Percentiles rank a stretch among this genome's conserved stretches.
Evolutionary conservation across 1,284 basidiomycete genomes (phyloP).

Genomic region (Ustilago trichophora): DNA sequence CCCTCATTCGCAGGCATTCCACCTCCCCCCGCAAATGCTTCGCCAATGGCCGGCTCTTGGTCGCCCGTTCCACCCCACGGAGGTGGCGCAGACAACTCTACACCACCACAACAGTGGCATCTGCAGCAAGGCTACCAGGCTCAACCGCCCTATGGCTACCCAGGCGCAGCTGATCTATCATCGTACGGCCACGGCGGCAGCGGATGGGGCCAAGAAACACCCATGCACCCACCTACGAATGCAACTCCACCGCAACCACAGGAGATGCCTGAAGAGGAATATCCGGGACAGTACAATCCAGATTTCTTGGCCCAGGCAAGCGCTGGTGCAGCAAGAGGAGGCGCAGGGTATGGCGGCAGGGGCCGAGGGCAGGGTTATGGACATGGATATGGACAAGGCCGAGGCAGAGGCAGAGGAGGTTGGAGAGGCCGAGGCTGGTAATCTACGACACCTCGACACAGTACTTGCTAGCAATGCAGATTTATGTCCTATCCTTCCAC

Average conservation of each 20-base stretch:
- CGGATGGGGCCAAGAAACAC: constrained; percentile 9
- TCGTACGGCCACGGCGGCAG: neutral
- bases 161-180: neutral
- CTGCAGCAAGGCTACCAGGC: constrained; percentile 2
- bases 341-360: constrained; percentile 8
- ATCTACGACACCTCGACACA: no score
- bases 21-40: neutral
- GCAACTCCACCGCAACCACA: constrained; percentile 5
- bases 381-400: constrained; percentile 3
- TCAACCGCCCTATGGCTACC: constrained; percentile 5
- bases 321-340: constrained; percentile 5
- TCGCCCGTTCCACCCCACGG: constrained; percentile 11
- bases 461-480: no score
- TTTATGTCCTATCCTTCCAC: no score
- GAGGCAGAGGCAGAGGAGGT: constrained; percentile 14
- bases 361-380: constrained; percentile 6
- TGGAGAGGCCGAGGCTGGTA: constrained; percentile 21
- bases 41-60: constrained; percentile 18
- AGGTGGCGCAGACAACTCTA: neutral
- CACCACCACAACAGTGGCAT: constrained; percentile 11
- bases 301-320: constrained; percentile 30
- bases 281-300: constrained; percentile 45
- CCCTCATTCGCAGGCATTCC: constrained; percentile 4
- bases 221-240: neutral
- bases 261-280: constrained; percentile 44